phyloP scores from a whole-genome alignment of 805 yeast genomes.

The Myxozyma kluyveri region DNA sequence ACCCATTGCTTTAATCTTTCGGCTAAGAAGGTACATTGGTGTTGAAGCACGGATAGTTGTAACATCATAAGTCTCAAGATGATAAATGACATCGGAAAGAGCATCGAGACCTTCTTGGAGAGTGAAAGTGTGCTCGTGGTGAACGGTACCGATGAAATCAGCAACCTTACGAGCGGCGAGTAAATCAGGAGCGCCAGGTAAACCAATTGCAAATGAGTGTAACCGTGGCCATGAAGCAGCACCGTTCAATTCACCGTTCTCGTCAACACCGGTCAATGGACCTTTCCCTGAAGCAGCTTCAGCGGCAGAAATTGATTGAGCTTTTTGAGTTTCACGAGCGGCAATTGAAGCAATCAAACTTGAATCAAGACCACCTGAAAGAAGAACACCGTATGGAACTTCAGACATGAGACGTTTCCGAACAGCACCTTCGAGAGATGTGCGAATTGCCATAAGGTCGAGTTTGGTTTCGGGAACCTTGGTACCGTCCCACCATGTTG shows the following conservation, averaged over 20 bases:
- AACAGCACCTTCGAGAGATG: slow-evolving; percentile 85
- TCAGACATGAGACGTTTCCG: slow-evolving; percentile 99
- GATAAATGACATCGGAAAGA: slow-evolving; percentile 87
- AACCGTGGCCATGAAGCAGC: slow-evolving; percentile 61
- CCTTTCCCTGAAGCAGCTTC: slow-evolving; percentile 49
- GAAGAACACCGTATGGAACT: slow-evolving; percentile 96
- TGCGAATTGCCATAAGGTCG: slow-evolving; percentile 70
- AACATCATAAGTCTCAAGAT: slow-evolving; percentile 96
- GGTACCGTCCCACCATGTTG: slow-evolving; percentile 89
- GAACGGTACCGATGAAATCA: slow-evolving; percentile 90
- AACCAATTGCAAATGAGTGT: slow-evolving; percentile 96
- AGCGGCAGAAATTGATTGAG: slow-evolving; percentile 36
- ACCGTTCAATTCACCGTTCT: slow-evolving; percentile 73
- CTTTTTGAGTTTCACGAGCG: slow-evolving; percentile 88
- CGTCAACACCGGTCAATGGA: slow-evolving; percentile 89
- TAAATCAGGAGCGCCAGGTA: slow-evolving; percentile 97
- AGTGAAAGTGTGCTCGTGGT: slow-evolving; percentile 97
- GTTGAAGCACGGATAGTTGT: slow-evolving; percentile 99
- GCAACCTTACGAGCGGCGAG: slow-evolving; percentile 96
- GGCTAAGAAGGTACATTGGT: slow-evolving; percentile 93
- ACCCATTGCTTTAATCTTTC: slow-evolving; percentile 99
- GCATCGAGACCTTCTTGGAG: slow-evolving; percentile 96
- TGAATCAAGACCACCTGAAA: slow-evolving; percentile 97
- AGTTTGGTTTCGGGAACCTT: slow-evolving; percentile 73
- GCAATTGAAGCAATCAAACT: slow-evolving; percentile 96